Conservation (phyloP, 768 basidiomycete species). For the Lactifluus piperatus region DNA sequence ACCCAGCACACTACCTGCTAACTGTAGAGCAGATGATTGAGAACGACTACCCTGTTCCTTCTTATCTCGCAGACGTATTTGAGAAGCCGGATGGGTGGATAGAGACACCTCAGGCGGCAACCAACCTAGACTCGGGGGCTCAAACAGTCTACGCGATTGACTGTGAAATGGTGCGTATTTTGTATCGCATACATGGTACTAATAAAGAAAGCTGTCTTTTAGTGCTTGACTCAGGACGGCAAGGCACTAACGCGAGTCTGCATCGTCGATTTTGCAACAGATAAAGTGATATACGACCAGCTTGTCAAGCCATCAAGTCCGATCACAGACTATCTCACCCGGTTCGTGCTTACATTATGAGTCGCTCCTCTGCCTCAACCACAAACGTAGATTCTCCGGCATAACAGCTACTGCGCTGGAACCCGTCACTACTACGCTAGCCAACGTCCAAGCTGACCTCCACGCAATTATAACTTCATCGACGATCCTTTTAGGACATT, state of each 20-base stretch:
- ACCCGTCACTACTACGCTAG: slow-evolving; percentile 66
- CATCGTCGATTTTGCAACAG: slow-evolving; percentile 67
- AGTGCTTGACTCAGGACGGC: slow-evolving; percentile 88
- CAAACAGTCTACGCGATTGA: slow-evolving; percentile 74
- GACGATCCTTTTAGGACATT: slow-evolving; percentile 87
- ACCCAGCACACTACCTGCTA: slow-evolving; percentile 65
- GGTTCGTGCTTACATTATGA: slow-evolving; percentile 35
- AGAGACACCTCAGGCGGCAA: slow-evolving; percentile 55
- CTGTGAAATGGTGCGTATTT: slow-evolving; percentile 85
- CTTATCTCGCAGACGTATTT: slow-evolving; percentile 69
- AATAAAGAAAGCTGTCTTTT: not conserved
- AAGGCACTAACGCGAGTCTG: slow-evolving; percentile 84
- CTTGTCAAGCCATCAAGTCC: slow-evolving; percentile 83
- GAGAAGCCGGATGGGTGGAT: slow-evolving; percentile 66
- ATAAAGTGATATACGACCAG: slow-evolving; percentile 74
- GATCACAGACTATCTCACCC: slow-evolving; percentile 87
- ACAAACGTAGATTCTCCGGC: slow-evolving; percentile 72
- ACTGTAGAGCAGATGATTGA: slow-evolving; percentile 84
- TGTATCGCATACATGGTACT: not conserved
- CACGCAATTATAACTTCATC: slow-evolving; percentile 52
- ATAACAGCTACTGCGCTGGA: slow-evolving; percentile 71
- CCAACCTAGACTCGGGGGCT: slow-evolving; percentile 27
- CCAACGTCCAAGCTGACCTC: slow-evolving; percentile 67
- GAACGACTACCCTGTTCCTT: slow-evolving; percentile 86
- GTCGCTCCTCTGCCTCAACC: not conserved